Evolutionary conservation across 352 stramenopile species (phyloP), one percentile per base, ranked within the genome.

Genomic region (Blastocystis sp.): DNA sequence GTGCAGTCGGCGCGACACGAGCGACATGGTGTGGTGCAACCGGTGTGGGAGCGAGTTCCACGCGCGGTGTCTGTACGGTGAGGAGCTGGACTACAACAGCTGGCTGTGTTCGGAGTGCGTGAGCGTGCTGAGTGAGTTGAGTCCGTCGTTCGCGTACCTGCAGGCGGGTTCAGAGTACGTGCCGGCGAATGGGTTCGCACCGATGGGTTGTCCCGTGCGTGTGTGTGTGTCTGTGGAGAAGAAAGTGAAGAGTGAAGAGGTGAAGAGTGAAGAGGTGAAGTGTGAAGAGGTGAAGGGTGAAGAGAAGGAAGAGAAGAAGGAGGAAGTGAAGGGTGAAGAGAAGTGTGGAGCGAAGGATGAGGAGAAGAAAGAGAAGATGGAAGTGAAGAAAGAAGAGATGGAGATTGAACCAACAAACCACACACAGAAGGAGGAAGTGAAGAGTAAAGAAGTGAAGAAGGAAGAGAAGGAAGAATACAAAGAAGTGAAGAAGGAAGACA

Each of bases 31-130:
- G 23, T 11, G 41, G 52, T 76, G 65, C 52, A 76, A 10, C 52
- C 65, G 65, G 10, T 76, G 65, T 76, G 34, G 34, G 10, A 38
- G 52, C 14, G 65, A 76, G 38, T 76, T 41, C 41, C 65, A 76
- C 34, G 65, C 65, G 34, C 9, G 41, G 17, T 76, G 65, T 76
- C 23, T 76, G 65, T 76, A 76, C 52, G 65, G 65, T 9, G 23
- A 76, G 3, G 65, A 76, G 65, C 14, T 56, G 34, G 65, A 76
- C 65, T 76, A 76, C 65, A 76, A 76, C 41, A 56, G 52, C 34
- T 76, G 65, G 65, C 19, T 76, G 41, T 76, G 65, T 76, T n/a
- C 9, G 41, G 23, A 34, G 10, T 76, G 65, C 34, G 23, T 3
- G 10, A 23, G 9, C 4, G 23, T 76, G 34, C 23, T 76, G 65